Conservation (phyloP, 2,329 filamentous ascomycete genomes). For the Alternaria burnsii region DNA sequence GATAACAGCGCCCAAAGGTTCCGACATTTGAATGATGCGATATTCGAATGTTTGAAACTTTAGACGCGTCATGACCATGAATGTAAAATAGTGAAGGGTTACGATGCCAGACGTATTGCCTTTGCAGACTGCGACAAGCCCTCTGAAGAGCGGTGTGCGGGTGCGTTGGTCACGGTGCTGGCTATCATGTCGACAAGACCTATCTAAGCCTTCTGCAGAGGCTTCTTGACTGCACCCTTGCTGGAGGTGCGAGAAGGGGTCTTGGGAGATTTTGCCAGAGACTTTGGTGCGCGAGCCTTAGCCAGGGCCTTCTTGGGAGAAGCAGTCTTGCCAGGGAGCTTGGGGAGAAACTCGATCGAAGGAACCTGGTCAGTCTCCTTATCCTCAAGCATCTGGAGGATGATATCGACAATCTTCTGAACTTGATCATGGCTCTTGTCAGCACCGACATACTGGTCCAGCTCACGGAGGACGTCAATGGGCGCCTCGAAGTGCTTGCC, state of each 20-base stretch:
- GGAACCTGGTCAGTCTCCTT: constrained; percentile 39
- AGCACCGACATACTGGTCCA: constrained; percentile 34
- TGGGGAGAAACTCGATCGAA: constrained; percentile 44
- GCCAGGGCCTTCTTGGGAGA: constrained; percentile 20
- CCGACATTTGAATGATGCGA: not conserved
- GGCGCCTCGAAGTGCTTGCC: constrained; percentile 46
- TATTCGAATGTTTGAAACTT: not conserved
- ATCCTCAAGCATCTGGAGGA: constrained; percentile 40
- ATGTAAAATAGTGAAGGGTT: not conserved
- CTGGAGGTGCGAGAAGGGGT: constrained; percentile 26
- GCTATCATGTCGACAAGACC: not conserved
- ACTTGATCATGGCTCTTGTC: constrained; percentile 32
- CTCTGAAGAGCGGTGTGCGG: not conserved
- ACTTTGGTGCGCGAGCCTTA: constrained; percentile 20
- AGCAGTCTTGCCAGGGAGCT: constrained; percentile 27
- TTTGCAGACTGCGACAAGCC: not conserved
- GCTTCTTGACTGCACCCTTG: constrained; percentile 40
- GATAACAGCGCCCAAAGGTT: not conserved
- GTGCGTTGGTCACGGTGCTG: not conserved
- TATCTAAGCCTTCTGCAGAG: constrained; percentile 19
- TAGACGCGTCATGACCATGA: not conserved
- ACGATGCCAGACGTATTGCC: not conserved
- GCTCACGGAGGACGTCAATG: constrained; percentile 43
- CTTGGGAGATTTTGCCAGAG: constrained; percentile 18
- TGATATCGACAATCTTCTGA: constrained; percentile 32